These are phyloP conservation scores for Thalia dealbata DNA, from an alignment of 176 grass and related monocot genomes.

Conservation along the genomic window DNA sequence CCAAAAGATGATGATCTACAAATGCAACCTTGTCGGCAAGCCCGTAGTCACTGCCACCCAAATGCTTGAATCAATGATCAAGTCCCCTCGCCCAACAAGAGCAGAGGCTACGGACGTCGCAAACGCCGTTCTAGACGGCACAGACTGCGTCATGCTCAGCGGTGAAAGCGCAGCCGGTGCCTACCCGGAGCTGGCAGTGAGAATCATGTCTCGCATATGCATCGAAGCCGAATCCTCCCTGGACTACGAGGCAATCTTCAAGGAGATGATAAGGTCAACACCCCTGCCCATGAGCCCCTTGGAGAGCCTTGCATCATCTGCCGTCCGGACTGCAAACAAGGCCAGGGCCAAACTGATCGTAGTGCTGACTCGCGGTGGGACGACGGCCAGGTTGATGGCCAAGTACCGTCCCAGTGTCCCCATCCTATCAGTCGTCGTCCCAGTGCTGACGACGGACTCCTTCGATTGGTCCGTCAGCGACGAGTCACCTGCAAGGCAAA, in stretches of 20 bases:
- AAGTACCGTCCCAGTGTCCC: slow-evolving; percentile 10
- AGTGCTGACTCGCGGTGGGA: slow-evolving; percentile 9
- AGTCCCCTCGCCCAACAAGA: slow-evolving; percentile 11
- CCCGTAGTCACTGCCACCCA: slow-evolving; percentile 14
- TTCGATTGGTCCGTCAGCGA: slow-evolving; percentile 16
- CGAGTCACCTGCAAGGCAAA: slow-evolving; percentile 13
- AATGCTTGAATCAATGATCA: slow-evolving; percentile 19
- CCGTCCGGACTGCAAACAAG: slow-evolving; percentile 13
- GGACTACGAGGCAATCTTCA: slow-evolving; percentile 7
- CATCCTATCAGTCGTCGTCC: slow-evolving; percentile 6
- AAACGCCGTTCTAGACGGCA: slow-evolving; percentile 16
- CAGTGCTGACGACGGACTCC: slow-evolving; percentile 10
- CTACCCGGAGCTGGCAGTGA: slow-evolving; percentile 14
- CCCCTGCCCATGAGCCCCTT: slow-evolving; percentile 15
- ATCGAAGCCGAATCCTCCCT: slow-evolving; percentile 9
- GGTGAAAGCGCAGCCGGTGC: slow-evolving; percentile 16
- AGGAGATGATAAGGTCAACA: slow-evolving; percentile 8
- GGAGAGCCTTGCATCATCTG: slow-evolving; percentile 10
- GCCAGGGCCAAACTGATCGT: slow-evolving; percentile 5
- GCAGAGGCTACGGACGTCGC: slow-evolving; percentile 14
- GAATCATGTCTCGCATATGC: slow-evolving; percentile 12
- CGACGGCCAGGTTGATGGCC: slow-evolving; percentile 9
- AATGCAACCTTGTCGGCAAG: slow-evolving; percentile 17
- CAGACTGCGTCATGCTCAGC: slow-evolving; percentile 20
- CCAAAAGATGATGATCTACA: slow-evolving; percentile 19